Evolutionary conservation across 2,329 filamentous ascomycete genomes (phyloP).

Genomic region (Teratosphaeria pseudoeucalypti): DNA sequence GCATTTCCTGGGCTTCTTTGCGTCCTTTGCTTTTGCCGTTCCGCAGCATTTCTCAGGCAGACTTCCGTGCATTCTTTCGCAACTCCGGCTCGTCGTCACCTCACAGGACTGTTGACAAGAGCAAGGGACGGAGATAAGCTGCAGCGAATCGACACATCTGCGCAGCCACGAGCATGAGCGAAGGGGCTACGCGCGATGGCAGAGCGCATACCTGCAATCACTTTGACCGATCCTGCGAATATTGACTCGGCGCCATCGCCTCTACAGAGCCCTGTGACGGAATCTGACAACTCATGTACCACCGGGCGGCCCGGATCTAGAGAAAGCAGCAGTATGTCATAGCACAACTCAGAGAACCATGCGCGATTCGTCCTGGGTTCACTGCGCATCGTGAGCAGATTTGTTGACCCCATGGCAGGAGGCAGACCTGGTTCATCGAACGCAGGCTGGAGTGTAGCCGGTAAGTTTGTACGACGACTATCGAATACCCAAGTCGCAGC

Average conservation of each 20-base stretch:
- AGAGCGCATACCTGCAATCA: conserved; percentile 30
- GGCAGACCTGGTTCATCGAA: conserved; percentile 3
- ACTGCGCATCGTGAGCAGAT: background rate
- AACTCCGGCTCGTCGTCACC: background rate
- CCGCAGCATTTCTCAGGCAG: background rate
- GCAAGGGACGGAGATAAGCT: background rate
- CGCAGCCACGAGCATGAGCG: background rate
- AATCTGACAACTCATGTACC: background rate
- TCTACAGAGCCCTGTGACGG: conserved; percentile 5
- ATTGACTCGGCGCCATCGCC: conserved; percentile 21
- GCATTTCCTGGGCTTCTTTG: background rate
- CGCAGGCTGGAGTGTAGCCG: conserved; percentile 2
- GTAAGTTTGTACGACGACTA: background rate
- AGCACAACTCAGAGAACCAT: background rate
- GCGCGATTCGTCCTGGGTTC: background rate
- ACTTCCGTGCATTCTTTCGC: background rate
- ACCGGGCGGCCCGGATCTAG: background rate
- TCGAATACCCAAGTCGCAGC: conserved; percentile 7
- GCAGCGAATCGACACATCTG: background rate
- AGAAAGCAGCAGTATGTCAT: background rate
- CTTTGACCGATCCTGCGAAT: conserved; percentile 33
- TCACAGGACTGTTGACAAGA: background rate
- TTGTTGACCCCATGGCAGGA: background rate
- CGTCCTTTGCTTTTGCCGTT: background rate
- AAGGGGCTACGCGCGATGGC: conserved; percentile 1